Conservation (phyloP, 495 filamentous ascomycete species). For the Aeminium ludgeri region DNA sequence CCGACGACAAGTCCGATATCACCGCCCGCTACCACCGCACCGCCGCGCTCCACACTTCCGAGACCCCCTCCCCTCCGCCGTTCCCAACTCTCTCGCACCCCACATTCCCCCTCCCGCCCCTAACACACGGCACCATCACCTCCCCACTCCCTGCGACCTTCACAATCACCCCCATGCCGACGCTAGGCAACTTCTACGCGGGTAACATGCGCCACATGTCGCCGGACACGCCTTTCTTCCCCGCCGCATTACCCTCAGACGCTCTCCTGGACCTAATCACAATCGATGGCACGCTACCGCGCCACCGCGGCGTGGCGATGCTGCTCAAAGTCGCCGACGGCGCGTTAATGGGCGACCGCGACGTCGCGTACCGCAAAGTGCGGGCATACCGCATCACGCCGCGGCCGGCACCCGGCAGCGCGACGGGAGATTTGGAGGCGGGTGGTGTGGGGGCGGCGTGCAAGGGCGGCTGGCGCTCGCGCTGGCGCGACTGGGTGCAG, state of each 20-base stretch:
- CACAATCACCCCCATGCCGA: constrained; percentile 43
- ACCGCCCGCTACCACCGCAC: constrained; percentile 47
- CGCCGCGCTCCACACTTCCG: constrained; percentile 22
- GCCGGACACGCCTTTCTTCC: constrained; percentile 74
- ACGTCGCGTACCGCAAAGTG: constrained; percentile 68
- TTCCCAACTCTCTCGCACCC: neutral
- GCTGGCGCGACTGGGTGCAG: constrained; percentile 7
- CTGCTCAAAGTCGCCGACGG: constrained; percentile 54
- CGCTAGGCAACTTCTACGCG: constrained; percentile 80
- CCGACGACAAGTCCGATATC: constrained; percentile 59
- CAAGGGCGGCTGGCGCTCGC: neutral
- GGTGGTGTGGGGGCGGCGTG: too few relatives aligned
- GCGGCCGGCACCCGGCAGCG: constrained; percentile 1
- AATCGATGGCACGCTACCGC: constrained; percentile 56
- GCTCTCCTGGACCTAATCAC: constrained; percentile 72
- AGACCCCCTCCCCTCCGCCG: constrained; percentile 16
- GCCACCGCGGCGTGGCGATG: constrained; percentile 43
- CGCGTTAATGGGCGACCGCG: constrained; percentile 57
- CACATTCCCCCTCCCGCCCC: constrained; percentile 44
- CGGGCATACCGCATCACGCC: constrained; percentile 70
- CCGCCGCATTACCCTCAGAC: constrained; percentile 66
- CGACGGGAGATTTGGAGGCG: neutral
- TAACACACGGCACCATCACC: constrained; percentile 62
- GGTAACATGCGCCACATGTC: constrained; percentile 94
- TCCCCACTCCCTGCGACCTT: constrained; percentile 55